Evolutionary conservation across 768 basidiomycete genomes (phyloP), one percentile per base, ranked within the genome.

Genomic region (Polyporus arcularius): DNA sequence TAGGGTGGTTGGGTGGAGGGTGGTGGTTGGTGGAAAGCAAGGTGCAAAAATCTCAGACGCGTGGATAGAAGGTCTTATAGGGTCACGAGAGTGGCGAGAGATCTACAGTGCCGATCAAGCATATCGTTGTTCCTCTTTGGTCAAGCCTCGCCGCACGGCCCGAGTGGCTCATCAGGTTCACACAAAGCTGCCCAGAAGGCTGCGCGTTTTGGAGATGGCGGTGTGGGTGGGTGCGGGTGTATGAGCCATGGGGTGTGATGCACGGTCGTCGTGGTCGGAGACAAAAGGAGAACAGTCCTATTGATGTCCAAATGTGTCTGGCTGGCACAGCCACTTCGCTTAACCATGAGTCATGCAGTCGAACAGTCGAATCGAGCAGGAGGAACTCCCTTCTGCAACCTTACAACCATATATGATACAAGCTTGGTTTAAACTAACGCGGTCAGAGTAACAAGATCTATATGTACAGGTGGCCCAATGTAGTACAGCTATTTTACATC

Each of bases 401-500:
- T 16, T 6, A 15, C 8, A 43, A 43, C 26, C 11, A 38, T 31
- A 32, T 21, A 18, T 10, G 32, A 31, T 11, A 41, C 52, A 16
- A 41, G 41, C 10, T n/a, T 26, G 21, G 21, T 26, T 26, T 26
- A 2, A 26, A 26, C 21, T 26, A 26, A 26, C 21, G 21, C 2
- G 21, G 21, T 26, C 21, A 26, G 2, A 26, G 21, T 26, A 26
- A 26, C 21, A 26, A 26, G 21, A 26, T 26, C 21, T 26, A 26
- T 26, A 26, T 26, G 21, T 26, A 26, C 21, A 26, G 21, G 2
- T 26, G 2, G 21, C 16, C 18, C 35, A 10, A 15, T 40, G 18
- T 41, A n/a, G 35, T 53, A 53, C 52, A 53, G 5, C 32, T 52
- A 52, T 15, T 52, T 12, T 52, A 52, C 52, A 48, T 28, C 21